These are phyloP conservation scores for Lachancea waltii DNA, from an alignment of 805 yeast species.

Conservation along the genomic window DNA sequence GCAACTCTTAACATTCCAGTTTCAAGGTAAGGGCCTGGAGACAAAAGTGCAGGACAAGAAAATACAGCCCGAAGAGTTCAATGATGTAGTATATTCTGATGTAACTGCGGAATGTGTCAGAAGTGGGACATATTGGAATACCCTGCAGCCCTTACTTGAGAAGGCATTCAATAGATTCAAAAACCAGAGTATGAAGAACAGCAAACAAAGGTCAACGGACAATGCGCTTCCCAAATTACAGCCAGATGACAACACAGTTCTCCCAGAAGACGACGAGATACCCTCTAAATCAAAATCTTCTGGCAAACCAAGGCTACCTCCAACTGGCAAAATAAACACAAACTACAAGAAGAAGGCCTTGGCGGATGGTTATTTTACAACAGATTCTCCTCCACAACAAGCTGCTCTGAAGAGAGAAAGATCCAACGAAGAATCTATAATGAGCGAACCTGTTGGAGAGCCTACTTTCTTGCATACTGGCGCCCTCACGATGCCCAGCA, in stretches of 20 bases:
- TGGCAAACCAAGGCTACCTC: conserved; percentile 76
- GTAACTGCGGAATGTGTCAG: conserved; percentile 47
- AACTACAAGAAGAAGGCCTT: conserved; percentile 63
- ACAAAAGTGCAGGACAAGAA: conserved; percentile 46
- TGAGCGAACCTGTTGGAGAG: no score
- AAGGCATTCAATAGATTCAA: conserved; percentile 39
- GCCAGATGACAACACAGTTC: conserved; percentile 36
- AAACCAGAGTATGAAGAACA: conserved; percentile 37
- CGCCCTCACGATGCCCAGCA: no score
- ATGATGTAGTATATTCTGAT: conserved; percentile 46
- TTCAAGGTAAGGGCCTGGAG: conserved; percentile 63
- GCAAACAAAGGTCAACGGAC: conserved; percentile 29
- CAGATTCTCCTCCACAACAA: conserved; percentile 25
- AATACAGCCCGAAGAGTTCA: conserved; percentile 59
- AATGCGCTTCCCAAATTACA: conserved; percentile 17
- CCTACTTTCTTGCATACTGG: no score
- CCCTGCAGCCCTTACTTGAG: conserved; percentile 48
- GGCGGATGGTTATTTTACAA: conserved; percentile 48
- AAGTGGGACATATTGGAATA: conserved; percentile 44
- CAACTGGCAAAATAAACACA: conserved; percentile 75
- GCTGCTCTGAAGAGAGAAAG: conserved; percentile 6
- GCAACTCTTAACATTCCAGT: conserved; percentile 52
- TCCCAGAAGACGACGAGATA: conserved; percentile 78
- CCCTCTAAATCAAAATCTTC: conserved; percentile 68
- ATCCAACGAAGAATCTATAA: neutral